A percentile compares a stretch with the other conserved stretches of the same genome.
Evolutionary conservation across 225 moss, liverwort and hornwort species (phyloP).

Genomic region (Pseudisothecium myosuroides): DNA sequence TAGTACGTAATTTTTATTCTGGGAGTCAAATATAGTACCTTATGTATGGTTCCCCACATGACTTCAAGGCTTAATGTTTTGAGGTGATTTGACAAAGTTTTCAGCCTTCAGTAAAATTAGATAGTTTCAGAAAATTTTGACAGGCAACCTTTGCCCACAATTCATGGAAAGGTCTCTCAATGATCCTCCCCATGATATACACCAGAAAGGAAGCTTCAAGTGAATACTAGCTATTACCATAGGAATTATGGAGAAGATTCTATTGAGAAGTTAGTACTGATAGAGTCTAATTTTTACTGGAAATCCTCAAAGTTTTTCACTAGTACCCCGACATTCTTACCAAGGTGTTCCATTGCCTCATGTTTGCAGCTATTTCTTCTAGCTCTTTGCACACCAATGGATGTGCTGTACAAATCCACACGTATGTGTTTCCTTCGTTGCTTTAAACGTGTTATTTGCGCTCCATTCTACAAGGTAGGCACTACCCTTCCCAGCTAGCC

Average conservation of each 20-base stretch:
- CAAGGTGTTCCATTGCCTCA: not conserved
- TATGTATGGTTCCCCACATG: not conserved
- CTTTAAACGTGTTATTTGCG: conserved; percentile 39
- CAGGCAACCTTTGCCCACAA: not conserved
- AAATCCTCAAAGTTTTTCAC: not conserved
- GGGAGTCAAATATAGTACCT: not conserved
- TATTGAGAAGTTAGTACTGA: not conserved
- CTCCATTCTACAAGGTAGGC: conserved; percentile 80
- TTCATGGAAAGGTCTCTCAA: not conserved
- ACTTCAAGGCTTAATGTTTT: not conserved
- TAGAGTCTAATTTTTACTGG: not conserved
- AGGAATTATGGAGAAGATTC: not conserved
- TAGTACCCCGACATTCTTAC: not conserved
- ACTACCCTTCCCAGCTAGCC: not conserved
- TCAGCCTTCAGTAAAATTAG: not conserved
- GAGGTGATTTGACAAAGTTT: not conserved
- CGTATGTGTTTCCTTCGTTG: conserved; percentile 56
- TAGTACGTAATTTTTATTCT: not conserved
- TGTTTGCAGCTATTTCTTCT: conserved; percentile 48
- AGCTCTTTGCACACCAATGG: conserved; percentile 46
- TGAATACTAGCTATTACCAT: not conserved
- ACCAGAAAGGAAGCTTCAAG: not conserved
- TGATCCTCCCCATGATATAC: not conserved
- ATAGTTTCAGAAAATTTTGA: not conserved
- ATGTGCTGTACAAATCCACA: conserved; percentile 54